phyloP scores from a whole-genome alignment of 2,329 filamentous ascomycete species.

The Cercospora zeina region DNA sequence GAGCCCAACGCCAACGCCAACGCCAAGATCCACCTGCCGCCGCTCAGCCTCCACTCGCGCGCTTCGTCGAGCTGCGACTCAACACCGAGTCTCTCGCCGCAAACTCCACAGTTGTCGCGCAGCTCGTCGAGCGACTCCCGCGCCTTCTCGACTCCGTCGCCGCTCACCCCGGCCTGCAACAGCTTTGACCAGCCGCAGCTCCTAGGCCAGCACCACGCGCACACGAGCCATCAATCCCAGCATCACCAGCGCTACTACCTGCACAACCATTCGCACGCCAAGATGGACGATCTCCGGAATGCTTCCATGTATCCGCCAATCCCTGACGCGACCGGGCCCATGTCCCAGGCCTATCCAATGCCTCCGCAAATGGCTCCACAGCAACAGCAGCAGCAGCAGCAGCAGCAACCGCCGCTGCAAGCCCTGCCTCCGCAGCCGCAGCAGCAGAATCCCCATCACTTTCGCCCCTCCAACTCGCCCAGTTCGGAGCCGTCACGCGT shows the following conservation, averaged over 20 bases:
- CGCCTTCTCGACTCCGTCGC: constrained; percentile 48
- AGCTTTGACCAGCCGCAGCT: constrained; percentile 34
- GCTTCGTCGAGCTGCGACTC: constrained; percentile 46
- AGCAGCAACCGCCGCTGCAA: background rate
- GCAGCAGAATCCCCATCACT: constrained; percentile 12
- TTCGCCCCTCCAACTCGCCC: constrained; percentile 49
- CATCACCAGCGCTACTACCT: constrained; percentile 30
- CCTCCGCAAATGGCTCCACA: constrained; percentile 29
- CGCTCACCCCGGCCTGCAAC: constrained; percentile 48
- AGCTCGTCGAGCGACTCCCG: constrained; percentile 51
- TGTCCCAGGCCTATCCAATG: constrained; percentile 39
- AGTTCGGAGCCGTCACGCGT: constrained; percentile 50
- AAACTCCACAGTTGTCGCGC: constrained; percentile 49
- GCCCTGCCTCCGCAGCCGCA: constrained; percentile 7
- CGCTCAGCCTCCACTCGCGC: constrained; percentile 28
- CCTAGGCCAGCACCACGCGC: constrained; percentile 28
- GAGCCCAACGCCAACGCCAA: constrained; percentile 18
- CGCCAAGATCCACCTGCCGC: constrained; percentile 33
- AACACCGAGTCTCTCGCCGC: constrained; percentile 50
- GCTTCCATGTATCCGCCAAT: constrained; percentile 42
- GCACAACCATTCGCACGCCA: constrained; percentile 25
- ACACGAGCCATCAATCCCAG: constrained; percentile 22
- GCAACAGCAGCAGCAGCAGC: background rate
- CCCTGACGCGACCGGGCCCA: constrained; percentile 37
- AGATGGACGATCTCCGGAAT: constrained; percentile 40